Base-by-base conservation (phyloP, 306 rosid species). In the Inga oerstediana region DNA sequence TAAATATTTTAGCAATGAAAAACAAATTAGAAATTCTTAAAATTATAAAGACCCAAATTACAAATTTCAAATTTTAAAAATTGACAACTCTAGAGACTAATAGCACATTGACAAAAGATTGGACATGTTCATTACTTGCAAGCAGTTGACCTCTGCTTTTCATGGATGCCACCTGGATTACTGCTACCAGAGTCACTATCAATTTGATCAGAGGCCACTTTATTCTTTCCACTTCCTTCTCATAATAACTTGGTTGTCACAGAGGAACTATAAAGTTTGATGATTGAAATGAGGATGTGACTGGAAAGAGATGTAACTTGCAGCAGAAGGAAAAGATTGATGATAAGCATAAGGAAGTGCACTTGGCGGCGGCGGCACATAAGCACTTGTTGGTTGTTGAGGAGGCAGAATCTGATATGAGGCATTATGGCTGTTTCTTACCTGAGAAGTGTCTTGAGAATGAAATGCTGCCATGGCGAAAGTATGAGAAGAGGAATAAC, bases 361-460 rank as follows among this genome's bases (percentile, higher is more conserved):
- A 83, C 84, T 92, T 71, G 93, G 90, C 75, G 92, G 92, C 62
- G 93, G 93, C 66, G 98, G 97, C 39, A 94, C 82, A 82, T 89
- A 90, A 49, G 89, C 72, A 81, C 86, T 87, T 74, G 90, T 41
- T 86, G 85, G 85, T 56, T 80, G 90, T 41, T 80, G 90, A 34
- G 93, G 92, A 17, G 89, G 88, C 70, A 88, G 79, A 82, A 89
- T 80, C 39, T 81, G 86, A 81, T 75, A 78, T 39, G 92, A 85
- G 78, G 79, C 46, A 37, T 83, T 89, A 75, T 73, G 82, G 41
- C 84, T 90, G 34, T 84, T 90, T 58, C 88, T 67, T 54, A 78
- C 81, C 65, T 68, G 78, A 61, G 80, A 51, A 76, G 78, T 34
- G 52, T 84, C 86, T 74, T 76, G 66, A 66, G 89, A 85, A 68